phyloP scores from a whole-genome alignment of 495 filamentous ascomycete species.

The Hapsidospora chrysogenum region DNA sequence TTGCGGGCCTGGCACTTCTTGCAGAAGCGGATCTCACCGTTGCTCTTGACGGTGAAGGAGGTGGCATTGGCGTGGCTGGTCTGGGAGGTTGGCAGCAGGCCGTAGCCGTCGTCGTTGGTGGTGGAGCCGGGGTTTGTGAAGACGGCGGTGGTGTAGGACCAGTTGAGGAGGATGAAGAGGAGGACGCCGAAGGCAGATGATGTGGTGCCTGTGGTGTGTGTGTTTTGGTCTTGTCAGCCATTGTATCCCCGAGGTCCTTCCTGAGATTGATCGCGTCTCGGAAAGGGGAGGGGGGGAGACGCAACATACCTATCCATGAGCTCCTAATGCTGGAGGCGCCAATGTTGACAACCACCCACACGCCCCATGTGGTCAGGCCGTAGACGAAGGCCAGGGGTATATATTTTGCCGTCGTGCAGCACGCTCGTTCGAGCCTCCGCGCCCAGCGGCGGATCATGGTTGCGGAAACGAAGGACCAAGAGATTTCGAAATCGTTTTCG shows the following conservation, averaged over 20 bases:
- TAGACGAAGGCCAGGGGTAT: conserved; percentile 87
- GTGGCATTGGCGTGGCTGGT: conserved; percentile 32
- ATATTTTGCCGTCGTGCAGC: conserved; percentile 63
- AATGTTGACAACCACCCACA: conserved; percentile 69
- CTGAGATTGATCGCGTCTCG: neutral
- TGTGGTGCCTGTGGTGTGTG: conserved; percentile 16
- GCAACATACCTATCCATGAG: conserved; percentile 46
- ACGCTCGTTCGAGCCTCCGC: conserved; percentile 65
- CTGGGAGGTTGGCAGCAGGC: conserved; percentile 28
- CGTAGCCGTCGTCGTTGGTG: conserved; percentile 32
- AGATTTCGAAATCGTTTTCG: too few species aligned
- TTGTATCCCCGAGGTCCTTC: too few species aligned
- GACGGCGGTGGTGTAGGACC: conserved; percentile 78
- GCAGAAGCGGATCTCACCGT: conserved; percentile 73
- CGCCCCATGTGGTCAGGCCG: conserved; percentile 73
- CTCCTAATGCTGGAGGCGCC: conserved; percentile 40
- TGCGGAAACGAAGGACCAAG: too few species aligned
- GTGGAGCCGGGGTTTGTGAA: conserved; percentile 74
- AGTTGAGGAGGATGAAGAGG: conserved; percentile 68
- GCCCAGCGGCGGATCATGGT: conserved; percentile 41
- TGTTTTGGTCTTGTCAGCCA: neutral
- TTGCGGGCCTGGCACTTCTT: conserved; percentile 93
- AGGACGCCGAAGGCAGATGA: conserved; percentile 41
- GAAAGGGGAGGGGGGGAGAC: neutral
- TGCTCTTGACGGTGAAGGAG: conserved; percentile 79